phyloP scores from a whole-genome alignment of 2,329 filamentous ascomycete species.

The Sporothrix schenckii region DNA sequence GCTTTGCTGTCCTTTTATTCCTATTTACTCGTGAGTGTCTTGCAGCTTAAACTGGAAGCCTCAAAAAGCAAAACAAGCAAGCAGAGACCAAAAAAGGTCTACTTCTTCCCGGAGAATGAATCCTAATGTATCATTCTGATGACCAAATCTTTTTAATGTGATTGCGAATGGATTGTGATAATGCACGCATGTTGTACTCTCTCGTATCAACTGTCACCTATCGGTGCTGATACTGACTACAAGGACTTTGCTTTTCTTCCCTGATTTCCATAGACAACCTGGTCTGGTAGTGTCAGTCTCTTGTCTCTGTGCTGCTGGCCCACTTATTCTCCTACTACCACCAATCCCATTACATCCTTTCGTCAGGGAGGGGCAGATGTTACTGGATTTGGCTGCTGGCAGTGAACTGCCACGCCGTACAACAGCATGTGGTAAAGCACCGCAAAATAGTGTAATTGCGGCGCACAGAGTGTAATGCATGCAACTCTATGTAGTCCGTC shows the following conservation, averaged over 20 bases:
- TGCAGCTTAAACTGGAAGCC: neutral
- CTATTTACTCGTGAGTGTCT: neutral
- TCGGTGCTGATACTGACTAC: no score
- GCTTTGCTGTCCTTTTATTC: neutral
- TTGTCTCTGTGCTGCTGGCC: neutral
- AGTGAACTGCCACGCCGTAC: neutral
- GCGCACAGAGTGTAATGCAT: neutral
- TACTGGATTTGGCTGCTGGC: conserved; percentile 7
- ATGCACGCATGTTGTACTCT: neutral
- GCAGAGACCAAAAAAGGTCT: conserved; percentile 15
- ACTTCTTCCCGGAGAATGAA: neutral
- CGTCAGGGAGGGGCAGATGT: neutral
- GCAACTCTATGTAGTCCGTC: neutral
- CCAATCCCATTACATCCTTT: conserved; percentile 30
- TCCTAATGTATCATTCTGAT: conserved; percentile 11
- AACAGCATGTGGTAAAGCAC: no score
- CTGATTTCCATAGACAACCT: neutral
- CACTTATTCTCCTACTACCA: neutral
- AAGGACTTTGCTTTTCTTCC: neutral
- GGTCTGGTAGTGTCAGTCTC: no score
- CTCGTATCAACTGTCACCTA: neutral
- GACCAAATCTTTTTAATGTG: neutral
- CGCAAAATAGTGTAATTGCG: no score
- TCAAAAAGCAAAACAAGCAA: conserved; percentile 20
- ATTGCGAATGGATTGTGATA: neutral